A percentile compares a stretch with the other conserved stretches of the same genome.
These are phyloP conservation scores for Arabidopsis suecica DNA, from an alignment of 345 rosid genomes.

Conservation along the genomic window DNA sequence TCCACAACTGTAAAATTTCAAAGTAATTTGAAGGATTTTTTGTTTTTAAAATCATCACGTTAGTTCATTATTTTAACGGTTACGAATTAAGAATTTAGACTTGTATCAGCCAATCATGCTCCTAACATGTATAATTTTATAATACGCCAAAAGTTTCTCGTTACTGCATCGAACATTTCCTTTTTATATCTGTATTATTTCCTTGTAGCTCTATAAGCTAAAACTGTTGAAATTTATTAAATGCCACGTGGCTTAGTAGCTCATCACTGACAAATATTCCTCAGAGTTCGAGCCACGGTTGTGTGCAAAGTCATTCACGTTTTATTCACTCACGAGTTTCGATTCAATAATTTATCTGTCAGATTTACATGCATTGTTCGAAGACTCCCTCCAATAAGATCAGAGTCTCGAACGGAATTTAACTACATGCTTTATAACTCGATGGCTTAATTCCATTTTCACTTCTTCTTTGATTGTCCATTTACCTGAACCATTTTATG, in stretches of 20 bases:
- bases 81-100: neutral
- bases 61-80: conserved; percentile 17
- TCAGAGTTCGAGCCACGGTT: neutral
- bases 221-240: conserved; percentile 15
- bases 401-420: too few species aligned
- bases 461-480: too few species aligned
- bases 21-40: neutral
- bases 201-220: neutral
- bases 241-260: conserved; percentile 25
- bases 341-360: neutral
- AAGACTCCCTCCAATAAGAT: too few species aligned
- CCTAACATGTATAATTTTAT: conserved; percentile 14
- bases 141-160: conserved; percentile 5
- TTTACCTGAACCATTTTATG: too few species aligned
- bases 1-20: neutral
- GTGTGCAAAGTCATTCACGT: neutral
- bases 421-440: too few species aligned
- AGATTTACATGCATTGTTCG: neutral
- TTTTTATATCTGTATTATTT: neutral
- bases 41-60: neutral
- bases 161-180: conserved; percentile 23
- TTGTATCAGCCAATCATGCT: conserved; percentile 34
- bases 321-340: neutral
- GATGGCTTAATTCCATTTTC: too few species aligned
- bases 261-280: conserved; percentile 23